Evolutionary conservation across 768 basidiomycete species (phyloP).

Genomic region (Vishniacozyma victoriae): DNA sequence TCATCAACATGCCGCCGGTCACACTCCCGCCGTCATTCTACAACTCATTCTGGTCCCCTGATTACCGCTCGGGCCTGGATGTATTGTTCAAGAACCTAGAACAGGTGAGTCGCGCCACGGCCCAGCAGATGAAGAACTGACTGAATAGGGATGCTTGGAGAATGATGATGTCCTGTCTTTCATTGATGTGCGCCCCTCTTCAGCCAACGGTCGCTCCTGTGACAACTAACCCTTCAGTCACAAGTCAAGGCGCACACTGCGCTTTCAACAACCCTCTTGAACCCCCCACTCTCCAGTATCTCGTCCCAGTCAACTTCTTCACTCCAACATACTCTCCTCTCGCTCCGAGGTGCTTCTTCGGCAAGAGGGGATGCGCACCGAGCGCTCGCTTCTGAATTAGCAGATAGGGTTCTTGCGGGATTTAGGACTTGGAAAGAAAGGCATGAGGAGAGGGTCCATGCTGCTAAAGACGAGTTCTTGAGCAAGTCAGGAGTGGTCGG

Average conservation of each 20-base stretch:
- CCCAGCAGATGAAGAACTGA: background rate
- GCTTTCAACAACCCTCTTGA: constrained; percentile 55
- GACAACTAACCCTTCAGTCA: constrained; percentile 52
- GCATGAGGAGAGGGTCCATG: constrained; percentile 64
- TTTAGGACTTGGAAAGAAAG: constrained; percentile 72
- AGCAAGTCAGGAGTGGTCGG: constrained; percentile 67
- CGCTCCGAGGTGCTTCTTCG: constrained; percentile 27
- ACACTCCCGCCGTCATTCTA: constrained; percentile 81
- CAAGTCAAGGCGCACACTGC: constrained; percentile 64
- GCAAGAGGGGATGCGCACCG: constrained; percentile 69
- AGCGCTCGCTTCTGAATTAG: constrained; percentile 67
- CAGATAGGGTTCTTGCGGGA: constrained; percentile 67
- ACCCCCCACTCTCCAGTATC: constrained; percentile 46
- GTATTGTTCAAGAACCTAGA: constrained; percentile 69
- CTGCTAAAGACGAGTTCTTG: constrained; percentile 57
- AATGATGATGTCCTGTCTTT: constrained; percentile 77
- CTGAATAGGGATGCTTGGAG: constrained; percentile 67
- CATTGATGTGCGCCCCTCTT: constrained; percentile 58
- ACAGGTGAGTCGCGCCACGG: constrained; percentile 53
- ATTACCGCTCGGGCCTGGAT: constrained; percentile 77
- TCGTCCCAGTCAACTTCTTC: constrained; percentile 9
- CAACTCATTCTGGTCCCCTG: constrained; percentile 93
- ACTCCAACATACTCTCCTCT: constrained; percentile 32
- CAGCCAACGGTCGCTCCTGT: background rate
- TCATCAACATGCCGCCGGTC: constrained; percentile 80